phyloP scores from a whole-genome alignment of 176 grass and related monocot genomes.

The Cenchrus purpureus region DNA sequence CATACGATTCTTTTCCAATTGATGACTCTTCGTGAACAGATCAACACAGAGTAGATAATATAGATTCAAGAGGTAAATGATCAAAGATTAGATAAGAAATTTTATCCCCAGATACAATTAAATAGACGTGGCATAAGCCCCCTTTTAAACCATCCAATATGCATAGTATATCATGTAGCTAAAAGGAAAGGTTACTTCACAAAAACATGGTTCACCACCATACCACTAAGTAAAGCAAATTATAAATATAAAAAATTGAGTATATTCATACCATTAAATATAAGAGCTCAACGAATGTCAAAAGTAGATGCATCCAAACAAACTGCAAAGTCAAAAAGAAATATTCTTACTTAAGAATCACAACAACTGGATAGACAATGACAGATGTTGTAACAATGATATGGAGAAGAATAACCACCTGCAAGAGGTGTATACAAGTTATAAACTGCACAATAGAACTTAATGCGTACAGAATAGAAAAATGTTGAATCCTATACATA shows the following conservation, averaged over 20 bases:
- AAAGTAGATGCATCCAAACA: slow-evolving; percentile 53
- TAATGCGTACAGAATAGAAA: slow-evolving; percentile 4
- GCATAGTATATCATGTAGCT: neutral
- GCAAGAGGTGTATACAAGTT: slow-evolving; percentile 59
- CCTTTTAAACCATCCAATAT: slow-evolving; percentile 1
- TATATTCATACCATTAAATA: slow-evolving; percentile 41
- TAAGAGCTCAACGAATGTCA: slow-evolving; percentile 33
- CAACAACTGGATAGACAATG: slow-evolving; percentile 77
- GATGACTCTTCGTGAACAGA: neutral
- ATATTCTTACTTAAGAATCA: slow-evolving; percentile 90
- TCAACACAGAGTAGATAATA: neutral
- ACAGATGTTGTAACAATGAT: slow-evolving; percentile 72
- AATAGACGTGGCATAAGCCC: neutral
- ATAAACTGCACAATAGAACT: slow-evolving; percentile 10
- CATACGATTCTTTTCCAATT: neutral
- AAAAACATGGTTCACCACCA: slow-evolving; percentile 18
- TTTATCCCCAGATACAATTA: slow-evolving; percentile 3
- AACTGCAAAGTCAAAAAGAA: slow-evolving; percentile 38
- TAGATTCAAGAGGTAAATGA: neutral
- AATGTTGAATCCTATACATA: neutral
- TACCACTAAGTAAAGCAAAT: slow-evolving; percentile 12
- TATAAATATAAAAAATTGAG: slow-evolving; percentile 17
- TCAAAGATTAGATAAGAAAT: neutral
- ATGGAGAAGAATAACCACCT: slow-evolving; percentile 80
- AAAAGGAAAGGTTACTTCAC: neutral